phyloP scores from a whole-genome alignment of 352 stramenopile genomes.

The Phytophthora lateralis region DNA sequence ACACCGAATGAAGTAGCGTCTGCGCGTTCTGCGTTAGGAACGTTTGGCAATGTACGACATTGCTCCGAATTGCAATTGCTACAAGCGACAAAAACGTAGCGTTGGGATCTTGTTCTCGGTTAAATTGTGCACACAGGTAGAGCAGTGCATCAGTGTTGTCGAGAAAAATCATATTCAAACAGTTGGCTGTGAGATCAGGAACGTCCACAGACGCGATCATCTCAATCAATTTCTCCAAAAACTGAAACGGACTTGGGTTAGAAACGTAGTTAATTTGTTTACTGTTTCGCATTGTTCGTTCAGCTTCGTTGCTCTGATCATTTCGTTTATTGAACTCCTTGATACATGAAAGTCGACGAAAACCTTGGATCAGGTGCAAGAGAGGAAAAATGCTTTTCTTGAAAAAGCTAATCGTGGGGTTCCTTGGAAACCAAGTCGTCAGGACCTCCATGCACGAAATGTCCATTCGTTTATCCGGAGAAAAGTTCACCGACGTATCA shows the following conservation, averaged over 20 bases:
- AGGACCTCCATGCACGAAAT: slow-evolving; percentile 17
- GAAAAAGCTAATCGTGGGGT: slow-evolving; percentile 11
- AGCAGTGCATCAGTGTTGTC: slow-evolving; percentile 21
- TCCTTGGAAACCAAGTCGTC: slow-evolving; percentile 22
- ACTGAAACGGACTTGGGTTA: background rate
- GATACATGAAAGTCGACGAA: slow-evolving; percentile 18
- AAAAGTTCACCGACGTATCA: slow-evolving; percentile 9
- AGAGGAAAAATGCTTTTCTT: slow-evolving; percentile 8
- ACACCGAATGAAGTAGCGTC: slow-evolving; percentile 14
- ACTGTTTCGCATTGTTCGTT: background rate
- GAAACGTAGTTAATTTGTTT: background rate
- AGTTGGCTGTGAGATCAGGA: slow-evolving; percentile 10
- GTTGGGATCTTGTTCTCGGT: slow-evolving; percentile 1
- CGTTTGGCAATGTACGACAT: slow-evolving; percentile 17
- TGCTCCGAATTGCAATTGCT: slow-evolving; percentile 11
- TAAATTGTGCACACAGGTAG: slow-evolving; percentile 25
- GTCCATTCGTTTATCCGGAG: slow-evolving; percentile 17
- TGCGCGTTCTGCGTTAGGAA: slow-evolving; percentile 11
- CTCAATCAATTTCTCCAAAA: slow-evolving; percentile 23
- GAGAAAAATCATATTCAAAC: slow-evolving; percentile 26
- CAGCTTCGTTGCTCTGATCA: background rate
- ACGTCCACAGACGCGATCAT: slow-evolving; percentile 20
- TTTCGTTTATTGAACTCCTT: background rate
- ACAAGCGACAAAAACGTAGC: slow-evolving; percentile 26
- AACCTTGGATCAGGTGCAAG: slow-evolving; percentile 8